phyloP scores from a whole-genome alignment of 2,329 filamentous ascomycete genomes.

The Venturia oleaginea region DNA sequence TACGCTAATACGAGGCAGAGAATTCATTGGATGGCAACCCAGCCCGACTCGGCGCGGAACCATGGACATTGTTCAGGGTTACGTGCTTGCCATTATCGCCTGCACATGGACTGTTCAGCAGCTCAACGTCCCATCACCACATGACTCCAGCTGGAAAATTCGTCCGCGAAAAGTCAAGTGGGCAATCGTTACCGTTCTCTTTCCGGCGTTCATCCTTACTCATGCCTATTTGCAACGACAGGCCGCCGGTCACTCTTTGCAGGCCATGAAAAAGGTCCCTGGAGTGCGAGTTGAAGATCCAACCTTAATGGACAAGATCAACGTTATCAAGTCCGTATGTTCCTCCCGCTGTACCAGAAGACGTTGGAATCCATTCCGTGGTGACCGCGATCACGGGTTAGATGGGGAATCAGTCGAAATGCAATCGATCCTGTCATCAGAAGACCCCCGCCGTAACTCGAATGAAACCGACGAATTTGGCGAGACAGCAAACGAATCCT shows the following conservation, averaged over 20 bases:
- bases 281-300: neutral
- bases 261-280: neutral
- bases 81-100: neutral
- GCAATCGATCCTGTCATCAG: no score
- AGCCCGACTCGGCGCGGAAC: neutral
- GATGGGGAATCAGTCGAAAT: no score
- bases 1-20: neutral
- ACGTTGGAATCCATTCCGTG: no score
- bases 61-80: neutral
- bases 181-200: neutral
- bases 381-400: no score
- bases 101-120: neutral
- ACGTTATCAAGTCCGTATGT: no score
- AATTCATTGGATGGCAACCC: neutral
- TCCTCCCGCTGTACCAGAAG: no score
- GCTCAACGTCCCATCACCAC: neutral
- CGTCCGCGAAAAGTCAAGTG: neutral
- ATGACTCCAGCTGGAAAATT: neutral
- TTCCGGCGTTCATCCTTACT: neutral
- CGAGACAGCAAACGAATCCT: no score
- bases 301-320: neutral
- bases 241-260: neutral
- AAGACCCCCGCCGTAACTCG: no score
- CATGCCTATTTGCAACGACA: neutral
- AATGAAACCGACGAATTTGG: no score